Evolutionary conservation across 192 early-diverging fungal species (phyloP), one percentile per base, ranked within the genome.

Genomic region (Coemansia biformis): DNA sequence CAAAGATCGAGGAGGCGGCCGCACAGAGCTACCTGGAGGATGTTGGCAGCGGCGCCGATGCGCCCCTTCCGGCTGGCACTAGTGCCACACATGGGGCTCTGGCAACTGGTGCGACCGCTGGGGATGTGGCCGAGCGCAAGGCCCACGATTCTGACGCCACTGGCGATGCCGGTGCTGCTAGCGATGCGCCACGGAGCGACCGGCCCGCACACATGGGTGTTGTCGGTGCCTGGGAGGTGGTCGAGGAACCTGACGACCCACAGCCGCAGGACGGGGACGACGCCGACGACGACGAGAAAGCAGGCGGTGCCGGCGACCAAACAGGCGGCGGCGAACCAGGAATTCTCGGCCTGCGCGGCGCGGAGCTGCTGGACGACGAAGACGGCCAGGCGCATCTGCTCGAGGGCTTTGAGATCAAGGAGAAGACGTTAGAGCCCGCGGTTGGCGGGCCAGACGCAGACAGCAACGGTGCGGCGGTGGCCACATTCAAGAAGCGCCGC

Each of bases 1-100:
- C 88, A 31, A 79, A 68, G 29, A 88, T 90, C 43, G 85, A 87
- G 37, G 63, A 50, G 43, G 84, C 65, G 5, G 68, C 68, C 4
- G 49, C 44, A 10, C 26, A 22, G 14, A 64, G 48, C 40, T 64
- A 64, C 34, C 53, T 26, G 24, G 48, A 42, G 34, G 68, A 72
- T 19, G 47, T 55, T 15, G 59, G 50, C 24, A 22, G 32, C 16
- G 8, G n/a, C n/a, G n/a, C n/a, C n/a, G n/a, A n/a, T n/a, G n/a
- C n/a, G n/a, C n/a, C n/a, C n/a, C n/a, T n/a, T n/a, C n/a, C n/a
- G n/a, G n/a, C n/a, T n/a, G n/a, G n/a, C n/a, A n/a, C n/a, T n/a
- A n/a, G n/a, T n/a, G n/a, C n/a, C n/a, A n/a, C n/a, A n/a, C n/a
- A n/a, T n/a, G n/a, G n/a, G n/a, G n/a, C n/a, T n/a, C n/a, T n/a